Evolutionary conservation across 495 filamentous ascomycete species (phyloP), one percentile per base, ranked within the genome.

Genomic region (Tuber aestivum): DNA sequence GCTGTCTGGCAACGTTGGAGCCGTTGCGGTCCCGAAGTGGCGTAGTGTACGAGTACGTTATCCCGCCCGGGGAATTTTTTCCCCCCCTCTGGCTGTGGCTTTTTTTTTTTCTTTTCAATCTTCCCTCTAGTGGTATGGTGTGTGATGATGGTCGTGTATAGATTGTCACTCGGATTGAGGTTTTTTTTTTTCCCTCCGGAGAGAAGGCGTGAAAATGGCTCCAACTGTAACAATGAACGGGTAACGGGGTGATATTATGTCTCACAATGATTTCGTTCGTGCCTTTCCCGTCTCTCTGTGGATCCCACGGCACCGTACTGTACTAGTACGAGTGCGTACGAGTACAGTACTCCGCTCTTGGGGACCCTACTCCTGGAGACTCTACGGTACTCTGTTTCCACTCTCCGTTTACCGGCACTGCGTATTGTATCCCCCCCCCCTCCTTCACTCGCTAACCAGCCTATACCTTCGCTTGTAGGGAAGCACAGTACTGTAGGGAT

Each of bases 1-100:
- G n/a, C 56, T 65, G 56, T 12, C 3, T 32, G 56, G 27, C 56
- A 32, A 32, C 48, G 56, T 32, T 65, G n/a, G 56, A 65, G 56
- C 56, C 56, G 56, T 65, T 65, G 56, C 56, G n/a, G 56, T 32
- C 56, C 56, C 56, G 56, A 65, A 10, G 56, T 65, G 56, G 56
- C 56, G 56, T 65, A 32, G 0, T 5, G n/a, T n/a, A n/a, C n/a
- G n/a, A n/a, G n/a, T n/a, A n/a, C n/a, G n/a, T 65, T 32, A 65
- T 65, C n/a, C 56, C 56, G n/a, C n/a, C 27, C 56, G 56, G 56
- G n/a, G 27, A 32, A 27, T 65, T 56, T 2, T 56, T 65, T 56
- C n/a, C n/a, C 10, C 27, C 27, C 27, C 27, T 56, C 12, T 3
- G 56, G 27, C 56, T 16, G 27, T 65, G 56, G 56, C 56, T 65